Conservation (phyloP, 2,329 filamentous ascomycete genomes). For the Penicillium sp. region DNA sequence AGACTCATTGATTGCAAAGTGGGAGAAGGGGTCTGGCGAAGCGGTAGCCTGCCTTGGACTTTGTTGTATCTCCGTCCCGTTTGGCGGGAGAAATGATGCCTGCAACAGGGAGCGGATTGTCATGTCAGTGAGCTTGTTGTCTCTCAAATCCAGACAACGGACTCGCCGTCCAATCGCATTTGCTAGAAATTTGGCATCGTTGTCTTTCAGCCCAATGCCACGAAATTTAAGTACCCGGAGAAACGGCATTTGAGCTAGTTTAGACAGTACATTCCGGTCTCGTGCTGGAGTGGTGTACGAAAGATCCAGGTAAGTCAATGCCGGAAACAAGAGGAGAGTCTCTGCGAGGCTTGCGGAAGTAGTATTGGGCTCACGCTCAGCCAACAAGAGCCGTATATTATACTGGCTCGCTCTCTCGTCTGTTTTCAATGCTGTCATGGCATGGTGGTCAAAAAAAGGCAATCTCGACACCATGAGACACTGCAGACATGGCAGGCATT, state of each 20-base stretch:
- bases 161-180: conserved; percentile 53
- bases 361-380: conserved; percentile 57
- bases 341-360: conserved; percentile 54
- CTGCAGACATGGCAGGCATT: conserved; percentile 58
- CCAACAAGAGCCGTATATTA: conserved; percentile 55
- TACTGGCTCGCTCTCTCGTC: conserved; percentile 34
- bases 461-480: conserved; percentile 58
- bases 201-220: conserved; percentile 54
- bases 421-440: conserved; percentile 51
- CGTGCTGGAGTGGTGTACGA: conserved; percentile 53
- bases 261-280: conserved; percentile 49
- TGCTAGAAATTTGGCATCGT: conserved; percentile 52
- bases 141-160: conserved; percentile 55
- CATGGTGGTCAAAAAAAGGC: conserved; percentile 62
- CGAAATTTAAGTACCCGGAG: conserved; percentile 58
- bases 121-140: conserved; percentile 58
- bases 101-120: conserved; percentile 53
- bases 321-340: conserved; percentile 53
- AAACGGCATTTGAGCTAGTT: conserved; percentile 47
- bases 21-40: conserved; percentile 11
- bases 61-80: not conserved
- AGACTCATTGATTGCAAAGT: conserved; percentile 6
- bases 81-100: conserved; percentile 45
- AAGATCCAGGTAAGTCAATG: conserved; percentile 58
- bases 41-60: conserved; percentile 3